Conservation (phyloP, 306 rosid genomes). For the Psophocarpus tetragonolobus region DNA sequence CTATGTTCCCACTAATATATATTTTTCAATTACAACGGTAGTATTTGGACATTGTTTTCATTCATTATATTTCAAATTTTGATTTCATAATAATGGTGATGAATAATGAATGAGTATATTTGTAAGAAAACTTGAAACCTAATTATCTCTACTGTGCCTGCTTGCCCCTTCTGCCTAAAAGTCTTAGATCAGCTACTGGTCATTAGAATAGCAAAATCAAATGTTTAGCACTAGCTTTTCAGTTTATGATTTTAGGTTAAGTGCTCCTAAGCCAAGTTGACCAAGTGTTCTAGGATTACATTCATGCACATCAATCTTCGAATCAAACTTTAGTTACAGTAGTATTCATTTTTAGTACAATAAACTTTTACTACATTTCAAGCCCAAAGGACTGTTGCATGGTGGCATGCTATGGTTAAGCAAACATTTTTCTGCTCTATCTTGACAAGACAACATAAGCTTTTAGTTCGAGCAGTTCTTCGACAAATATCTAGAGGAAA, state of each 20-base stretch:
- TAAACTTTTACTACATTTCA: slow-evolving; percentile 15
- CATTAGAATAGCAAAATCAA: not conserved
- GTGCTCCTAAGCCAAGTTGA: not conserved
- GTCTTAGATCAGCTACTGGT: not conserved
- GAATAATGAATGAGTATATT: not conserved
- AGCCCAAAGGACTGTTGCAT: not conserved
- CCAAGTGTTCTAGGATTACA: not conserved
- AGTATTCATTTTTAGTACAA: slow-evolving; percentile 5
- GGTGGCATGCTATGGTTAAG: slow-evolving; percentile 12
- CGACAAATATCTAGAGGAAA: slow-evolving; percentile 31
- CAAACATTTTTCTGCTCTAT: not conserved
- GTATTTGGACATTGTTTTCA: not conserved
- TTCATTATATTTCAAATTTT: slow-evolving; percentile 1
- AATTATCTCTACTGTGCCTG: not conserved
- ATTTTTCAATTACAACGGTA: not conserved
- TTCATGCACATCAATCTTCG: not conserved
- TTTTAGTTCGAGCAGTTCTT: slow-evolving; percentile 2
- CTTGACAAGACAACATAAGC: slow-evolving; percentile 8
- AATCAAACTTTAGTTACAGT: slow-evolving; percentile 9
- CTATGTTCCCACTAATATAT: not conserved
- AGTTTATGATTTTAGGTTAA: not conserved
- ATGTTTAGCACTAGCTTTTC: not conserved
- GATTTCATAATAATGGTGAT: not conserved
- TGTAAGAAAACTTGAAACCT: not conserved
- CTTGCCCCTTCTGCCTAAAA: not conserved